Conservation (phyloP, 495 filamentous ascomycete species). For the Neurospora tetrasperma region DNA sequence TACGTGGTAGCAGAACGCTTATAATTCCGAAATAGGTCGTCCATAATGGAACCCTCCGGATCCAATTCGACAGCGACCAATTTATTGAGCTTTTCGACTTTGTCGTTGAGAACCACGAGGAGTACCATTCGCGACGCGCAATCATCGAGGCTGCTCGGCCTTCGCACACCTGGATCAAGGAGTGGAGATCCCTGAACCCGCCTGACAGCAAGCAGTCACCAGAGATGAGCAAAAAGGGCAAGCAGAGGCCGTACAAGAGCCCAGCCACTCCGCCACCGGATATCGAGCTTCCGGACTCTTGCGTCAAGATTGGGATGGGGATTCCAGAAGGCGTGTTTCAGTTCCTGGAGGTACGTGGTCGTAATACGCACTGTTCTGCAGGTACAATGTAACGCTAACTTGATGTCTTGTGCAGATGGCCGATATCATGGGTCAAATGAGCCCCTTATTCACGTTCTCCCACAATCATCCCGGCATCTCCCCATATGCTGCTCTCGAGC, state of each 20-base stretch:
- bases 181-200: conserved; percentile 41
- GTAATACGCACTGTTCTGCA: not conserved
- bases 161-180: conserved; percentile 44
- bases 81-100: conserved; percentile 68
- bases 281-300: conserved; percentile 51
- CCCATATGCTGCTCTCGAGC: conserved; percentile 51
- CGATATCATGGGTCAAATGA: conserved; percentile 68
- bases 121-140: conserved; percentile 53
- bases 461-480: conserved; percentile 46
- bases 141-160: conserved; percentile 45
- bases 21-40: conserved; percentile 43
- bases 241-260: conserved; percentile 37
- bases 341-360: conserved; percentile 55
- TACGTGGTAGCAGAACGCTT: conserved; percentile 5
- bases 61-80: conserved; percentile 56
- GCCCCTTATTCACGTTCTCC: conserved; percentile 51
- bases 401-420: conserved; percentile 41
- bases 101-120: conserved; percentile 49
- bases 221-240: conserved; percentile 62
- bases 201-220: conserved; percentile 60
- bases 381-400: not conserved
- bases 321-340: conserved; percentile 50
- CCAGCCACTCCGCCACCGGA: conserved; percentile 42
- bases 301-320: conserved; percentile 49
- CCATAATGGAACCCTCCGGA: conserved; percentile 49